These are phyloP conservation scores for Lactifluus subvellereus DNA, from an alignment of 768 basidiomycete species.

Conservation along the genomic window DNA sequence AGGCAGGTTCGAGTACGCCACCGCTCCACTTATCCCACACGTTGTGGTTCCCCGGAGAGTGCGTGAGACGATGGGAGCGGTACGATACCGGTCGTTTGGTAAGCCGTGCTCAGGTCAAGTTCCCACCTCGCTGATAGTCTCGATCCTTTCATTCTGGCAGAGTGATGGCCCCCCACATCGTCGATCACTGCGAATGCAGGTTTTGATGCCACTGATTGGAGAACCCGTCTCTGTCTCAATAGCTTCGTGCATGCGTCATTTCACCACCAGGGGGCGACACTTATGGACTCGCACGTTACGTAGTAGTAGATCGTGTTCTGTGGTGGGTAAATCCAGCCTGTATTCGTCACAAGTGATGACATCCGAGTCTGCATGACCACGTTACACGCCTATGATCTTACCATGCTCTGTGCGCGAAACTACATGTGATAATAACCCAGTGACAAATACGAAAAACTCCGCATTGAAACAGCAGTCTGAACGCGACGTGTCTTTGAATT, in stretches of 20 bases:
- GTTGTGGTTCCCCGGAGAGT: neutral
- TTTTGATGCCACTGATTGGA: neutral
- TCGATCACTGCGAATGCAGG: neutral
- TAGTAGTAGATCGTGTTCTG: neutral
- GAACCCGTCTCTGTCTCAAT: neutral
- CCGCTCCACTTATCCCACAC: neutral
- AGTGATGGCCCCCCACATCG: neutral
- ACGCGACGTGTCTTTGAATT: neutral
- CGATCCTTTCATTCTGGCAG: neutral
- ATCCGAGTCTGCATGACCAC: neutral
- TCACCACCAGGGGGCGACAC: neutral
- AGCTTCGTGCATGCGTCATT: neutral
- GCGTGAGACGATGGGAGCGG: neutral
- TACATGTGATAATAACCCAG: neutral
- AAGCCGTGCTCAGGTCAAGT: neutral
- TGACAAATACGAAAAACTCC: neutral
- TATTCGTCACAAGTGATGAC: neutral
- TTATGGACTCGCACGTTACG: neutral
- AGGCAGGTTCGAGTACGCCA: neutral
- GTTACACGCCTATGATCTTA: neutral
- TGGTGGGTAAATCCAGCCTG: neutral
- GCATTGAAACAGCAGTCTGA: neutral
- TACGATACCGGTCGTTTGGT: constrained; percentile 4
- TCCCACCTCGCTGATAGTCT: neutral
- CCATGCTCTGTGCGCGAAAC: no score